Evolutionary conservation across 2,329 filamentous ascomycete species (phyloP), one percentile per base, ranked within the genome.

Genomic region (Pseudopyricularia cyperi): DNA sequence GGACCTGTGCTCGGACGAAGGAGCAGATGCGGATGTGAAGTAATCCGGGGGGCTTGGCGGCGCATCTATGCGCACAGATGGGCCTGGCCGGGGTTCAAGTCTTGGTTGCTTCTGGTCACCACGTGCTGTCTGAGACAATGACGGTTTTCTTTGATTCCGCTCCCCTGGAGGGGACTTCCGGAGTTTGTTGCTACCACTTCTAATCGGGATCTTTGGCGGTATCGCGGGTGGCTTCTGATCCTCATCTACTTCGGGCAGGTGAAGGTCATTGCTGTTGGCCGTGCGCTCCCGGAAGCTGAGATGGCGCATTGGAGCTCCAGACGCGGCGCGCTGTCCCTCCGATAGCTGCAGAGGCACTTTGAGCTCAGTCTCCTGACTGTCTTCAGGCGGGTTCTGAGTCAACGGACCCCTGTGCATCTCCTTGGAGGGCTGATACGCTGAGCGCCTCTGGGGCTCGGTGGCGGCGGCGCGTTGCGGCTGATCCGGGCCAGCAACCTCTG

Each of bases 241-340:
- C 8, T 60, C 58, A 9, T 58, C 52, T 1, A 55, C 62, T 26
- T 59, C 63, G 3, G 68, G 63, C 9, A 68, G 56, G 15, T 64
- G 62, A 39, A 68, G 57, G 19, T 74, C 71, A 48, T 70, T 69
- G 55, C 68, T 70, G 3, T 51, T 51, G 11, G 67, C 70, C 7
- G 78, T 71, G 51, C 77, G 73, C 56, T 82, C 79, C n/a, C 77
- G 75, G 63, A 80, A 79, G 63, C 79, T 83, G 39, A 79, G 60
- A 50, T 79, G 78, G 49, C 77, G 73, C 60, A 75, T 73, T 3
- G 76, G 74, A 15, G 71, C 59, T 14, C 63, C 65, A 8, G 66
- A 61, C n/a, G n/a, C n/a, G n/a, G 57, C 39, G 3, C 47, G 19
- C 46, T 57, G 52, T 52, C 51, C 60, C 54, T 51, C 56, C 58